Base-by-base conservation (phyloP, 257 asterid genomes). In the Cynanchum wilfordii region DNA sequence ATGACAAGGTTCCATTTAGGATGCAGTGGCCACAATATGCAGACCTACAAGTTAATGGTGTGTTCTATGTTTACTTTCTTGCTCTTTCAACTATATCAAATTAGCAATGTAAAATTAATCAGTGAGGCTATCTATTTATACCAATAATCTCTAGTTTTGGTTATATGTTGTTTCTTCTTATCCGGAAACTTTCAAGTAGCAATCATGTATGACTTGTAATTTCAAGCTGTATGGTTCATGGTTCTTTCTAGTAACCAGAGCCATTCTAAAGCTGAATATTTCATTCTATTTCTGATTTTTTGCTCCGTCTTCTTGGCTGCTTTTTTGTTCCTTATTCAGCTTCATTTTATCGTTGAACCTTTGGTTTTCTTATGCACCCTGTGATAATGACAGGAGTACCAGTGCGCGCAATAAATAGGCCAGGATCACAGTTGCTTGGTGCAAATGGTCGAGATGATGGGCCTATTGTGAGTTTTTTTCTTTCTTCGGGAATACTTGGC, bases 361-460 rank as follows among this genome's bases (percentile, higher is more conserved):
- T 44, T 54, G 67, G 78, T 75, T 71, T 79, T 69, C 75, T 72
- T 77, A 77, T 76, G 51, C 78, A 42, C 63, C 63, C 22, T 40
- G 2, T 9, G 10, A 64, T 13, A 19, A 27, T 52, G 47, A 73
- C 86, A 95, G 98, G 96, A 84, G 83, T 90, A 79, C 86, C 97
- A 5, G 92, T 92, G 80, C 89, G 97, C 62, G 97, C 93, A 33
- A 90, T 90, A 76, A 91, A 90, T 80, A 85, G 98, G 85, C 98
- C 98, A 57, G 95, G 95, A 54, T 86, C 96, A 12, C 97, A 89
- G 83, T 75, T 89, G 82, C 84, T 91, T 51, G 99, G 98, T 73
- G 90, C 93, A 65, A 92, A 90, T 86, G 99, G 96, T 76, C 92
- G 99, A 77, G 99, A 95, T 88, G 99, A 95, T 82, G 99, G 99